Base-by-base conservation (phyloP, 2,329 filamentous ascomycete genomes). In the Microdochium paspali region DNA sequence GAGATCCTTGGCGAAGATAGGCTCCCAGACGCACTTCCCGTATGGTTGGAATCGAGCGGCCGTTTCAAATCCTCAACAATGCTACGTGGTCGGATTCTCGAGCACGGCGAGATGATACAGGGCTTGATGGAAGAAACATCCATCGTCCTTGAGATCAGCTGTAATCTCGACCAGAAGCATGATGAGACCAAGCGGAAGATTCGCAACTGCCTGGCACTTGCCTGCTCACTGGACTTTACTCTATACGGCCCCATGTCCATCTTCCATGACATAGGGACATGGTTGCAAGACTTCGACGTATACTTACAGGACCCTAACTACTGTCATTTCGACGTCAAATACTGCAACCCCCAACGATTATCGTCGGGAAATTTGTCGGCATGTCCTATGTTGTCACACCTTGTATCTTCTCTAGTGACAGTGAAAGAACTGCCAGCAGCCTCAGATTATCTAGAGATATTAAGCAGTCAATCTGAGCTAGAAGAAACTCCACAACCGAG, bases 311-410 rank as follows among this genome's bases (percentile, higher is more conserved):
- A 69, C 44, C 64, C 65, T 2, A 32, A 44, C 3, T 47, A 50
- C 1, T 63, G 60, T 15, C 49, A 61, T 25, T 20, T 31, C 3
- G 50, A 66, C 10, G 56, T 56, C 1, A 53, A 12, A 39, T 69
- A 68, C 44, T 60, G 56, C 47, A 68, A 68, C 32, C 65, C 66
- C 10, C 65, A 68, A n/a, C 51, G 61, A 1, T 55, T 68, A 1
- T 62, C 63, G 0, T 52, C 53, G 0, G 7, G 35, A 9, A 24
- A 53, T 44, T 24, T 51, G 9, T 23, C 51, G 10, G 40, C 23
- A 10, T 50, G 47, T 24, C 49, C 32, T 4, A 49, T 46, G 49
- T 51, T 51, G 18, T 52, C 46, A 2, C 49, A 53, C 10, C 30
- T 54, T 3, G 32, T 44, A 13, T 48, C 24, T 43, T 18, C 20